Base-by-base conservation (phyloP, 1,284 basidiomycete genomes). In the Sanghuangporus weigelae region DNA sequence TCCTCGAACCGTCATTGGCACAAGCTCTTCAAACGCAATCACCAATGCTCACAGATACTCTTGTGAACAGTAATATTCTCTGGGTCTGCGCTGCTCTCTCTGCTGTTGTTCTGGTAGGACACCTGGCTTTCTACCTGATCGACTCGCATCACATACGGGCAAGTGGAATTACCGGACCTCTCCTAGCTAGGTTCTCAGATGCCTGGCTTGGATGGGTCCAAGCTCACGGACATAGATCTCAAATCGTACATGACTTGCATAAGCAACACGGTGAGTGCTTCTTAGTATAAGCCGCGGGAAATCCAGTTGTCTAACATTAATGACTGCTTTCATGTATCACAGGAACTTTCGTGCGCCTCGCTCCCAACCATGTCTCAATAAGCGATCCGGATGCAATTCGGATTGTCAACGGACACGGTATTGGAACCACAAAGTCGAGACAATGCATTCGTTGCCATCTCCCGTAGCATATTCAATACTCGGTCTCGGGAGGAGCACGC, bases 311-410 rank as follows among this genome's bases (percentile, higher is more conserved):
- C 26, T 44, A 31, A 31, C 5, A 31, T 31, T 3, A 16, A 23
- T 3, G 12, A 8, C 16, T 2, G 21, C 50, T 51, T 23, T 14
- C 7, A 6, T 10, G 8, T 51, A 23, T 26, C 26, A 12, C 65
- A 92, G 92, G 92, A 48, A 83, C 83, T 2, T 81, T 93, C 62
- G 89, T 95, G n/a, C 89, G 94, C 67, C 79, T 96, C 65, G 90
- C 92, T 0, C 94, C 93, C 0, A 93, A 95, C 73, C 92, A 95
- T 70, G 77, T 95, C 35, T 94, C 92, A 4, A 83, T 96, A 61
- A 84, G 90, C 16, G 87, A 93, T 71, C 90, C 92, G 0, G 84
- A 84, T 0, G 93, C 92, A 0, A 81, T 95, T 31, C 83, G 82
- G 64, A 73, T 85, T 67, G 80, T 95, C n/a, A 95, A 92, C 69